Evolutionary conservation across 306 rosid genomes (phyloP).

Genomic region (Gastrolobium bilobum): DNA sequence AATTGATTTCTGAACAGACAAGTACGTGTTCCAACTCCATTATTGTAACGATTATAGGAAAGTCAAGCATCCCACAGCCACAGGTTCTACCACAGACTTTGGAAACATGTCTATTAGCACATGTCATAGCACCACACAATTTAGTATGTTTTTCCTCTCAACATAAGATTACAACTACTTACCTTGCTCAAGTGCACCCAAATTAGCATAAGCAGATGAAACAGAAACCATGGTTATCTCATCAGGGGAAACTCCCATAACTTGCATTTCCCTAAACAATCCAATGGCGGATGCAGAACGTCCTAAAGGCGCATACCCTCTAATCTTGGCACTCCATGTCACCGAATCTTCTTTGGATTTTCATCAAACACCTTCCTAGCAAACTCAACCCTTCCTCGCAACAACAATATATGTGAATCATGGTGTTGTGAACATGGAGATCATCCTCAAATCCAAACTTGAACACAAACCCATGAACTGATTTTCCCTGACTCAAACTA

Average conservation of each 20-base stretch:
- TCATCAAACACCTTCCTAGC: constrained; percentile 82
- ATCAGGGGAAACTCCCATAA: constrained; percentile 70
- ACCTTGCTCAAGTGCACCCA: constrained; percentile 92
- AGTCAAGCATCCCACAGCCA: too few species aligned
- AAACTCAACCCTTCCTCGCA: constrained; percentile 59
- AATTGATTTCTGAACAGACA: too few species aligned
- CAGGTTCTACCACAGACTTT: too few species aligned
- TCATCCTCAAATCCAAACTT: constrained; percentile 79
- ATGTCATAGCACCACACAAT: constrained; percentile 75
- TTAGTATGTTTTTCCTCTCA: constrained; percentile 63
- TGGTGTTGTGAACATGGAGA: constrained; percentile 73
- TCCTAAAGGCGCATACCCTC: constrained; percentile 77
- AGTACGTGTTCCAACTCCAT: too few species aligned
- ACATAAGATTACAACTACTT: constrained; percentile 87
- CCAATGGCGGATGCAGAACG: constrained; percentile 61
- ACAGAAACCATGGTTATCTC: constrained; percentile 88
- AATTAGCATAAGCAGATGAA: constrained; percentile 81
- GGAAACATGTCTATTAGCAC: constrained; percentile 93
- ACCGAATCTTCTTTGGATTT: constrained; percentile 71
- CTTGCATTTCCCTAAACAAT: constrained; percentile 88
- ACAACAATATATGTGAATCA: constrained; percentile 90
- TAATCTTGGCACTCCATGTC: constrained; percentile 94
- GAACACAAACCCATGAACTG: constrained; percentile 72
- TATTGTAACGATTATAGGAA: too few species aligned
- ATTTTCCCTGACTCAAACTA: constrained; percentile 59